Conservation (phyloP, 176 grass and related monocot species). For the Canna indica region DNA sequence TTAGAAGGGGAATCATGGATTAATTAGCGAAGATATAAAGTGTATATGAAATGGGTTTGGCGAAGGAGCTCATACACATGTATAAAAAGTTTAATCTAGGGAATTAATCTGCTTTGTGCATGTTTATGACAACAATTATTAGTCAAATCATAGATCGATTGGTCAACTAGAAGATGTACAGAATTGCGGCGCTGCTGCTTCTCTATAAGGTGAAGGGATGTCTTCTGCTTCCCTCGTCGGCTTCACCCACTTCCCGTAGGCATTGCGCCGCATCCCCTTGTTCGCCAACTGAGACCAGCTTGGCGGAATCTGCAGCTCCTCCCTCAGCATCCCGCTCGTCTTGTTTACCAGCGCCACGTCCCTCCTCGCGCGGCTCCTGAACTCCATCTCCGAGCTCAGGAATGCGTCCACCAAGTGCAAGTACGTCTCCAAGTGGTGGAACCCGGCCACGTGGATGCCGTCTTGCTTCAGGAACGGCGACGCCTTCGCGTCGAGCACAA, state of each 20-base stretch:
- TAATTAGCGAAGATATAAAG: not conserved
- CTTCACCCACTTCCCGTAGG: slow-evolving; percentile 19
- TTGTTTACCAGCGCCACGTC: slow-evolving; percentile 40
- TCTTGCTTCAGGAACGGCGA: slow-evolving; percentile 27
- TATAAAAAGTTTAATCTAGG: no score
- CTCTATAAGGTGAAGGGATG: slow-evolving; percentile 13
- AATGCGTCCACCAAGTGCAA: slow-evolving; percentile 39
- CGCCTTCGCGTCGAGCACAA: slow-evolving; percentile 21
- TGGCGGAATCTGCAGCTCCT: slow-evolving; percentile 23
- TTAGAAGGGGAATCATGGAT: not conserved
- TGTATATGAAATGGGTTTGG: no score
- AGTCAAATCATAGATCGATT: no score
- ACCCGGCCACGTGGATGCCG: slow-evolving; percentile 24
- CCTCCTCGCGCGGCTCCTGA: slow-evolving; percentile 19
- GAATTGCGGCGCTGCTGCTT: not conserved
- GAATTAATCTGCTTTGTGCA: no score
- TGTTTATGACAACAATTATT: no score
- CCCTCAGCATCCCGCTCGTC: slow-evolving; percentile 29
- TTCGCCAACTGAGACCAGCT: slow-evolving; percentile 22
- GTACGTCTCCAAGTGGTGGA: slow-evolving; percentile 34
- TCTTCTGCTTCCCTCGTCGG: slow-evolving; percentile 24
- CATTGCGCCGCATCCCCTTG: slow-evolving; percentile 22
- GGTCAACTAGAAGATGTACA: no score
- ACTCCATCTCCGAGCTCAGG: slow-evolving; percentile 1
- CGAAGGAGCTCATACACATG: no score